Percentiles rank a stretch among this genome's conserved stretches.
Evolutionary conservation across 768 basidiomycete species (phyloP).

Genomic region (Lentinula detonsa): DNA sequence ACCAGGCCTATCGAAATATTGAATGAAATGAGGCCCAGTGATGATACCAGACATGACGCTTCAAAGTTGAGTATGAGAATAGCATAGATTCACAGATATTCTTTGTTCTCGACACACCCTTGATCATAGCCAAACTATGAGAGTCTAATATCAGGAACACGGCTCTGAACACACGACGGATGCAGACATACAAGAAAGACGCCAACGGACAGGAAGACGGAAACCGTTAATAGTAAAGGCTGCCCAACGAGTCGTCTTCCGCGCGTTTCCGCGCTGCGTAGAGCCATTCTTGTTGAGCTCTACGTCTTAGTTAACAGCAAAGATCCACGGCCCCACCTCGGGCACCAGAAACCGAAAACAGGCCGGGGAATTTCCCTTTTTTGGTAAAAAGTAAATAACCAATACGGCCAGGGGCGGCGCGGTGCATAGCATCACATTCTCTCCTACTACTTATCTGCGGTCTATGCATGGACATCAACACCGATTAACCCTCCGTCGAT

Average conservation of each 20-base stretch:
- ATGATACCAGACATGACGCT: slow-evolving; percentile 90
- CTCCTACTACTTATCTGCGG: slow-evolving; percentile 14
- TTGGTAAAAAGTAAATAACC: too few relatives aligned
- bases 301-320: background rate
- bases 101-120: slow-evolving; percentile 40
- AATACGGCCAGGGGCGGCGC: too few relatives aligned
- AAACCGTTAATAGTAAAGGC: slow-evolving; percentile 71
- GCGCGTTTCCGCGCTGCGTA: slow-evolving; percentile 1
- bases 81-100: background rate
- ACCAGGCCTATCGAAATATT: slow-evolving; percentile 78
- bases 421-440: background rate
- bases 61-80: background rate
- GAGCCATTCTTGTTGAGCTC: background rate
- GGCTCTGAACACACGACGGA: slow-evolving; percentile 6
- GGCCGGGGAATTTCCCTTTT: background rate
- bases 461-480: slow-evolving; percentile 18
- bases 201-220: slow-evolving; percentile 76
- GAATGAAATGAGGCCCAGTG: slow-evolving; percentile 76
- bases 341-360: too few relatives aligned
- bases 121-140: slow-evolving; percentile 80
- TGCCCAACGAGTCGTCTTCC: slow-evolving; percentile 57
- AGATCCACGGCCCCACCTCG: background rate
- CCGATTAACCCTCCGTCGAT: slow-evolving; percentile 27
- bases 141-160: background rate
- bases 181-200: slow-evolving; percentile 64